Evolutionary conservation across 495 filamentous ascomycete genomes (phyloP), one percentile per base, ranked within the genome.

Genomic region (Lasiosphaeria miniovina): DNA sequence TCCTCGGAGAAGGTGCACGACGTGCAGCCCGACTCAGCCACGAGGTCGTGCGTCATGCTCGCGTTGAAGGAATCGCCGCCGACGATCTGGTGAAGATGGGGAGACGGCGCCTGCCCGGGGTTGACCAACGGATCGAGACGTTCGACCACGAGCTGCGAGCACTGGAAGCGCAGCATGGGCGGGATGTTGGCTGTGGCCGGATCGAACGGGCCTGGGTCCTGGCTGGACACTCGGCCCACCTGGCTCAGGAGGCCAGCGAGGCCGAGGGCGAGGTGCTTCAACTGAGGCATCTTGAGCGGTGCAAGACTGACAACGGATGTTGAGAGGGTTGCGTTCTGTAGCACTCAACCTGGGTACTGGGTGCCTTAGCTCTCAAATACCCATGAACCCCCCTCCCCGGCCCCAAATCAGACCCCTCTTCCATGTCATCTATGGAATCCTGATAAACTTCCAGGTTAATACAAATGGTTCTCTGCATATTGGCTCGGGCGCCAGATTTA

Each of bases 61-160:
- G 88, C 79, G 54, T 79, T 77, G 68, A 90, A 90, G 4, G 76
- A 83, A 68, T 81, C 86, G 62, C 86, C 86, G 36, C 89, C 89
- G 63, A 83, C 77, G 61, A 90, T 79, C 31, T 82, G 81, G 58
- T 90, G 88, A 1, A 86, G 79, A 73, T 90, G 88, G 48, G 70
- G 68, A 6, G 85, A 78, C 2, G 63, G 62, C 4, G 17, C 17
- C 12, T 6, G 17, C 6, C 49, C 49, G 1, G 49, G 49, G 32
- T 32, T 51, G 6, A 51, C 49, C 11, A 3, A 80, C 14, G 88
- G 88, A 67, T 91, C 89, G 56, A 82, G 75, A 59, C 86, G 80
- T 60, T 82, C 82, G 17, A 61, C 59, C 8, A 65, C 62, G 12
- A 77, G 65, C 57, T 71, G 71, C 6, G 65, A 65, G 40, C 64